Base-by-base conservation (phyloP, 306 rosid genomes). In the Boehmeria nivea region DNA sequence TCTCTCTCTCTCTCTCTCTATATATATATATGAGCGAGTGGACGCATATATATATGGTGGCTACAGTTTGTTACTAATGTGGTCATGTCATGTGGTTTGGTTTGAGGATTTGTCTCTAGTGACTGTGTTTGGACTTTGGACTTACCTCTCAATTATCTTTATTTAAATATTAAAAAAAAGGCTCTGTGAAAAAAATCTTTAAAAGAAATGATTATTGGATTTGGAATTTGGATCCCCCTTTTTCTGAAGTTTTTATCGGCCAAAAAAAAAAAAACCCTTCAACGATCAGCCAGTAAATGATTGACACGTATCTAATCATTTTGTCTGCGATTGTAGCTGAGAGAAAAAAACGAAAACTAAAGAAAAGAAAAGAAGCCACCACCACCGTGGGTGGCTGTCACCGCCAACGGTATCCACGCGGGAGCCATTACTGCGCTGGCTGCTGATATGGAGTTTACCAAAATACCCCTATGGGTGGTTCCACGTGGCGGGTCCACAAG, bases 1-100 rank as follows among this genome's bases (percentile, higher is more conserved):
- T 51, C 59, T 27, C 59, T 11, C 45, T 15, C 39, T 27, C 6
- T 27, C 55, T 51, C 59, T 27, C 59, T 11, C 45, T 36, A 12
- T 19, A 2, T 8, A 3, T 40, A 40, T 13, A n/a, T 23, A 48
- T 24, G 14, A 12, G n/a, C 6, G 18, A 17, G 12, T 43, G 49
- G 8, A 7, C 19, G 7, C 9, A 13, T 23, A 1, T 21, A 1
- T 0, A 23, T 44, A 44, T 44, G 9, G n/a, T 6, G 13, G 37
- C n/a, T 51, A 16, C 16, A 19, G 44, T 54, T 54, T 17, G 25
- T 49, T 6, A 2, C 12, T 12, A 18, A 52, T 15, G 22, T 31
- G 57, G 42, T 6, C 59, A 54, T 24, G 23, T 15, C 22, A 33
- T 40, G 45, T 40, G 31, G 17, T 12, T 11, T 12, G 44, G 26